Conservation (phyloP, 2,329 filamentous ascomycete species). For the Claviceps cyperi region DNA sequence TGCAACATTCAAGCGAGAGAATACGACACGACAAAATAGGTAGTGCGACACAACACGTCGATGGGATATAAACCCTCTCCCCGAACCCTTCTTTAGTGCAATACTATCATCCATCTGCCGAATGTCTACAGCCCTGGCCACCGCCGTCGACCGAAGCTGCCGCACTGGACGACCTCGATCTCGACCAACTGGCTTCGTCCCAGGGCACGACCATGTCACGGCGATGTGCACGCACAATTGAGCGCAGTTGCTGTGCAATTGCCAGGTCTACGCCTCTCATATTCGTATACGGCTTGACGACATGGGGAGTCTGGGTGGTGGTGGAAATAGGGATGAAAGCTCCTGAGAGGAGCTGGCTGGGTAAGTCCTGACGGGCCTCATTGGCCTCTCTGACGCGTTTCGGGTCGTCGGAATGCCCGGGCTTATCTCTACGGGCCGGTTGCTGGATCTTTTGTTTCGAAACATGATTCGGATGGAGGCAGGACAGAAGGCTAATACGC, state of each 20-base stretch:
- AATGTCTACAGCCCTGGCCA: not conserved
- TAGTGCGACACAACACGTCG: not conserved
- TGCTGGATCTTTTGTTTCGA: too few relatives aligned
- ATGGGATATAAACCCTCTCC: not conserved
- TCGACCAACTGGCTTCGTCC: conserved; percentile 5
- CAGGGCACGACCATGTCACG: conserved; percentile 30
- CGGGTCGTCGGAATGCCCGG: not conserved
- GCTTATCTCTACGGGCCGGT: not conserved
- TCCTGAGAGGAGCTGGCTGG: conserved; percentile 39
- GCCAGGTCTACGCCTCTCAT: conserved; percentile 72
- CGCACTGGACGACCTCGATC: conserved; percentile 8
- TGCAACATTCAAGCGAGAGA: too few relatives aligned
- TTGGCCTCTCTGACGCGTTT: not conserved
- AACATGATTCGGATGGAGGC: not conserved
- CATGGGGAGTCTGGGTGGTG: conserved; percentile 86
- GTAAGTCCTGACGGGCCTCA: conserved; percentile 20
- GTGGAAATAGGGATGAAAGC: conserved; percentile 52
- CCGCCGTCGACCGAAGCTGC: conserved; percentile 1
- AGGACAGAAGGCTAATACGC: not conserved
- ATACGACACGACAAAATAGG: too few relatives aligned
- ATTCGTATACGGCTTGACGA: conserved; percentile 82
- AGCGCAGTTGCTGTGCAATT: conserved; percentile 70
- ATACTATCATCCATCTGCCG: not conserved
- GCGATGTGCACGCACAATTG: conserved; percentile 53
- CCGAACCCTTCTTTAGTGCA: not conserved